Evolutionary conservation across 2,329 filamentous ascomycete genomes (phyloP), one percentile per base, ranked within the genome.

Genomic region (Aureobasidium sp.): DNA sequence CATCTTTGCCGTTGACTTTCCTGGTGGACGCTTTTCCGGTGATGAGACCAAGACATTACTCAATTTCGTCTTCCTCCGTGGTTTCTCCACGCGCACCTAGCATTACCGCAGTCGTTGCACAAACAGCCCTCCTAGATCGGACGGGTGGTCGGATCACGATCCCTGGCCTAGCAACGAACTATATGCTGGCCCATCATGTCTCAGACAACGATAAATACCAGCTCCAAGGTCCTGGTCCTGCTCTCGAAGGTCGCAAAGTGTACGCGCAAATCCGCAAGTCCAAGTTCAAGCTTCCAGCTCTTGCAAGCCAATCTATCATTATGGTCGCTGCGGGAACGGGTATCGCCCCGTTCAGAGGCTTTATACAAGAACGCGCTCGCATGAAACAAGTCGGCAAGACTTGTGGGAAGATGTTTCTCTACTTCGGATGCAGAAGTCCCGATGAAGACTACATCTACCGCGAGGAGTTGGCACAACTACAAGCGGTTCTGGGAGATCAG

Each of bases 321-420:
- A 80, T 83, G 77, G 71, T 83, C 8, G 79, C 73, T 4, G 73
- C 80, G 0, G 81, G 81, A 1, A 82, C 79, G 0, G 80, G 80
- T 5, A 68, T 82, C n/a, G 79, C 79, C 0, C 79, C 78, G 0
- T 77, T 78, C 70, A 72, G 76, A 1, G 77, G 69, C 6, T 78
- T 78, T 65, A 62, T 78, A 4, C 67, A 74, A 29, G 77, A 79
- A 63, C 73, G 77, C 2, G 71, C 71, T 42, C 65, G 74, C 22
- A 47, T 47, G 44, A 17, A 47, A 22, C 44, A 27, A 29, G 24
- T 47, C 29, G 44, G 44, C 22, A 47, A 47, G 24, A 4, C 44
- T 47, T 47, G 44, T 47, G 44, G 44, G 1, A 29, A 47, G 44
- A 47, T 47, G 44, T 5, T 47, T 27, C 44, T 47, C 6, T 47